Evolutionary conservation across 495 filamentous ascomycete species (phyloP).

Genomic region (Endocarpon pusillum): DNA sequence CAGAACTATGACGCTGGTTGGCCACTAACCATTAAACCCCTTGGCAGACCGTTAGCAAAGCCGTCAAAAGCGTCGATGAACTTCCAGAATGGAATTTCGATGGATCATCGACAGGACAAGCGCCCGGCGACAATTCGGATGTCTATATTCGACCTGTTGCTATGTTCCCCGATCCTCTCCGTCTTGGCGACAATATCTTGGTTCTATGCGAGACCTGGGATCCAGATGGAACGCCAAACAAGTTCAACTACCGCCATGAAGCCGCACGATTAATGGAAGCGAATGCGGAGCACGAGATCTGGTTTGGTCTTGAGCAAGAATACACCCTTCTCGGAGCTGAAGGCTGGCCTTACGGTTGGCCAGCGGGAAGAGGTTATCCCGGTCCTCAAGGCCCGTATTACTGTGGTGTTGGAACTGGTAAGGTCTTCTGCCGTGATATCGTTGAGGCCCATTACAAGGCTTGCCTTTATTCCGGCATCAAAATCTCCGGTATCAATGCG

Average conservation of each 20-base stretch:
- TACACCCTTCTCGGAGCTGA: slow-evolving; percentile 80
- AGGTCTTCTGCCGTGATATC: slow-evolving; percentile 95
- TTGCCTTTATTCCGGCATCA: slow-evolving; percentile 78
- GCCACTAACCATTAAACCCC: not conserved
- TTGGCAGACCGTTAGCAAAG: slow-evolving; percentile 58
- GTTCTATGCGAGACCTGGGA: slow-evolving; percentile 96
- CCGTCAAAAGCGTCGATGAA: slow-evolving; percentile 47
- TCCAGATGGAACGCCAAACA: slow-evolving; percentile 89
- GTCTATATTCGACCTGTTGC: slow-evolving; percentile 89
- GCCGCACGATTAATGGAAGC: slow-evolving; percentile 76
- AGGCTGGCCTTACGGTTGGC: slow-evolving; percentile 91
- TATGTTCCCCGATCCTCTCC: slow-evolving; percentile 88
- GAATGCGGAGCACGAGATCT: slow-evolving; percentile 66
- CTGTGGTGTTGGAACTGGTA: slow-evolving; percentile 94
- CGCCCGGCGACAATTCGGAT: slow-evolving; percentile 91
- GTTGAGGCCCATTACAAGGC: slow-evolving; percentile 98
- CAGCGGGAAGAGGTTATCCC: slow-evolving; percentile 86
- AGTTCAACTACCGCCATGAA: slow-evolving; percentile 94
- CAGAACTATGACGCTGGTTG: too few species aligned
- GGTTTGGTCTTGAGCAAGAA: slow-evolving; percentile 98
- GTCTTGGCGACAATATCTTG: slow-evolving; percentile 67
- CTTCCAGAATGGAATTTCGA: slow-evolving; percentile 99
- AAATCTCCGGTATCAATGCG: slow-evolving; percentile 96
- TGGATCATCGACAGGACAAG: slow-evolving; percentile 86
- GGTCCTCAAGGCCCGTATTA: slow-evolving; percentile 97